Percentiles rank a stretch among this genome's conserved stretches.
Evolutionary conservation across 106 monocot genomes (phyloP).

Genomic region (Phalaenopsis aphrodite): DNA sequence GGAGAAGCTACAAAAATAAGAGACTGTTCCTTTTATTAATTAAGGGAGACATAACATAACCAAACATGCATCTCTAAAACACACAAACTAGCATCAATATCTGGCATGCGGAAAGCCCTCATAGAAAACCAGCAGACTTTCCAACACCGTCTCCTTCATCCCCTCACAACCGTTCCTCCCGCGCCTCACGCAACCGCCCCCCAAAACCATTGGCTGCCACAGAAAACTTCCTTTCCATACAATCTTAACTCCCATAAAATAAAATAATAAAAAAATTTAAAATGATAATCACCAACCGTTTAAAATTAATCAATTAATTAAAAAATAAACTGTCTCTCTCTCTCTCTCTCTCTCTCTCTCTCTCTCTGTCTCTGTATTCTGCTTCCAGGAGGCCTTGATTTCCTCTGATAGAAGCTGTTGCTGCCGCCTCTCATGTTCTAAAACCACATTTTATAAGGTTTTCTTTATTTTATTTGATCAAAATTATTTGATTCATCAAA

Average conservation of each 20-base stretch:
- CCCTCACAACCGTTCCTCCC: not conserved
- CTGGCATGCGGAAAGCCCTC: not conserved
- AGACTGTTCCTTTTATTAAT: no score
- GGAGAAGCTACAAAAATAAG: no score
- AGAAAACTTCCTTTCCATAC: not conserved
- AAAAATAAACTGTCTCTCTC: not conserved
- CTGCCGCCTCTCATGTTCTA: not conserved
- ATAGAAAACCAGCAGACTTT: not conserved
- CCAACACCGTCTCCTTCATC: not conserved
- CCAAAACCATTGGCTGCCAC: not conserved
- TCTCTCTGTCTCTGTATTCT: not conserved
- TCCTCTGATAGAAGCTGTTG: not conserved
- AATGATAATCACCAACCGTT: not conserved
- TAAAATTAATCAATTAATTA: not conserved
- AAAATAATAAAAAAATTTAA: no score
- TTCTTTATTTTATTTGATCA: no score
- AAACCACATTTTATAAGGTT: not conserved
- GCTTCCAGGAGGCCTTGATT: not conserved
- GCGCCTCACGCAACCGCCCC: not conserved
- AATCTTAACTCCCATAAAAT: no score
- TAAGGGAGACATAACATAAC: no score
- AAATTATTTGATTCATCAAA: not conserved
- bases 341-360: not conserved
- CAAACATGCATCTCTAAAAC: no score
- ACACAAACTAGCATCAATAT: no score